Evolutionary conservation across 345 rosid genomes (phyloP), one percentile per base, ranked within the genome.

Genomic region (Luvunga scandens): DNA sequence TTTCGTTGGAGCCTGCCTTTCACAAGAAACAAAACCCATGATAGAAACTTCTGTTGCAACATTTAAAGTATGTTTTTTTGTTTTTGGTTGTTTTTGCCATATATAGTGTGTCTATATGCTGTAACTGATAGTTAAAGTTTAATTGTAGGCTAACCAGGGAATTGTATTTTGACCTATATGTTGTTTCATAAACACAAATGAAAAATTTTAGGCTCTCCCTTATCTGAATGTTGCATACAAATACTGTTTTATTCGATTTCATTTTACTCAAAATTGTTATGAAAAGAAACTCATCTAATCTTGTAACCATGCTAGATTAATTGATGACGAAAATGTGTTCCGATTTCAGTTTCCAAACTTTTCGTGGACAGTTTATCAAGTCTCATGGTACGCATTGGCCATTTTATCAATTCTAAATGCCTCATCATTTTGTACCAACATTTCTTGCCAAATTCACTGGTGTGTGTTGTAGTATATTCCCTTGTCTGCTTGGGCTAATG

Each of bases 81-180:
- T 22, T n/a, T 76, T 56, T 25, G 66, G 65, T 45, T 61, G 66
- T 34, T 79, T 53, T 60, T 73, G 82, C 42, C 60, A 38, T 64
- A 72, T 57, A 72, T 80, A 79, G 69, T 75, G 60, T 84, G 84
- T 81, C 69, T 71, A 76, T 73, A 79, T 27, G 30, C 70, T 33
- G 63, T 67, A 69, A 62, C 66, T 70, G 72, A 76, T 73, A 28
- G 53, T 61, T 28, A 31, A 66, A 69, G 22, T 53, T 34, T 75
- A 81, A 81, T 66, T 68, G 22, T 81, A 84, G 86, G 78, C 81
- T 84, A 79, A 79, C 81, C 7, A 39, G 57, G 34, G 67, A 76
- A 69, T 73, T 76, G 77, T 72, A 76, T 79, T 76, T 61, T 67
- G 78, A 55, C 64, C 77, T 69, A 27, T 38, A 55, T 70, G 77